Evolutionary conservation across 75 land plant genomes (phyloP).

Genomic region (Cupressus sempervirens): DNA sequence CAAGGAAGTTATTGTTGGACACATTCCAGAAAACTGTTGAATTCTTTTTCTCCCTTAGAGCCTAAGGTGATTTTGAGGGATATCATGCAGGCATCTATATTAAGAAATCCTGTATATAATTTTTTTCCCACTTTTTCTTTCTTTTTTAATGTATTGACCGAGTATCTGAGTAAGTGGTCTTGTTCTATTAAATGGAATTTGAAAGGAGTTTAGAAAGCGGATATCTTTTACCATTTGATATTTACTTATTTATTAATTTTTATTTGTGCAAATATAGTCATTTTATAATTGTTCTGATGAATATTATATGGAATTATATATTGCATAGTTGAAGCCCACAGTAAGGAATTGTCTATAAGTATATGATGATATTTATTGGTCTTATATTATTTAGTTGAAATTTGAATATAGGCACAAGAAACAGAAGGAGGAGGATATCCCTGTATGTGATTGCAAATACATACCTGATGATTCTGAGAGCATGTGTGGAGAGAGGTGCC

Average conservation of each 20-base stretch:
- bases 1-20: not conserved
- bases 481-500: conserved; percentile 75
- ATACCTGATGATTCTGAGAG: conserved; percentile 44
- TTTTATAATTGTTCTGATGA: too few species aligned
- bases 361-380: not conserved
- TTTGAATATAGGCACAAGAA: conserved; percentile 50
- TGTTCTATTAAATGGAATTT: not conserved
- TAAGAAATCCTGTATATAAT: not conserved
- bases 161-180: not conserved
- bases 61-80: not conserved
- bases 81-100: not conserved
- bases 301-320: too few species aligned
- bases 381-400: conserved; percentile 9
- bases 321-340: not conserved
- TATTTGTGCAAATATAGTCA: not conserved
- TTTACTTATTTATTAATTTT: not conserved
- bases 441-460: conserved; percentile 53
- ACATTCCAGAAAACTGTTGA: not conserved
- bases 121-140: too few species aligned
- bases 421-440: conserved; percentile 76
- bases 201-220: too few species aligned
- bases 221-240: not conserved
- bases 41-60: not conserved
- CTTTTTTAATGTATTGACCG: too few species aligned
- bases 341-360: not conserved